phyloP scores from a whole-genome alignment of 306 rosid genomes.

The Gynostemma pentaphyllum region DNA sequence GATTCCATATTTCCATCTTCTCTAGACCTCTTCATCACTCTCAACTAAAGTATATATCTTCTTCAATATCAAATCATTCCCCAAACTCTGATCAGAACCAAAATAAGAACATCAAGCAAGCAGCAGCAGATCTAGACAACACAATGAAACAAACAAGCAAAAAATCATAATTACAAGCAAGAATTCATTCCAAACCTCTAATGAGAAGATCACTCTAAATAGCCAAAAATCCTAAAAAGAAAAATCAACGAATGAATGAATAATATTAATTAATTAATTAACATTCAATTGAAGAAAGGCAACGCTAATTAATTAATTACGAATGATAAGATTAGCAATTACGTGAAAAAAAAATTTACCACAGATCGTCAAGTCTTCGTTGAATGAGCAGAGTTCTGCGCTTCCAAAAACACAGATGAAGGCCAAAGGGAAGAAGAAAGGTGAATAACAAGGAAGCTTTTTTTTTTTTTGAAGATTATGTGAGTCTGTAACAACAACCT shows the following conservation, averaged over 20 bases:
- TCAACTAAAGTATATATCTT: constrained; percentile 15
- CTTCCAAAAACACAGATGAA: constrained; percentile 3
- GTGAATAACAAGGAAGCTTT: neutral
- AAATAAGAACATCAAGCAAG: constrained; percentile 25
- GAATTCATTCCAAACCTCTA: constrained; percentile 25
- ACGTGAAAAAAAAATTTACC: neutral
- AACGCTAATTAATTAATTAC: constrained; percentile 17
- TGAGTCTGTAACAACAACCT: constrained; percentile 29
- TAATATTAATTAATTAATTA: constrained; percentile 13
- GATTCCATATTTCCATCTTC: constrained; percentile 52
- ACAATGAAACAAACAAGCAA: constrained; percentile 7
- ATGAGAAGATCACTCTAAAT: constrained; percentile 42
- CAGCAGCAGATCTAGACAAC: constrained; percentile 52
- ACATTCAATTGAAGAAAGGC: constrained; percentile 37
- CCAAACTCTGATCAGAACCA: constrained; percentile 23
- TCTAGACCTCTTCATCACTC: constrained; percentile 71
- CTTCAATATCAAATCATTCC: constrained; percentile 46
- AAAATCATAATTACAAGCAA: neutral
- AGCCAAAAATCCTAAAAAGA: constrained; percentile 33
- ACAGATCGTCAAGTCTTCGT: constrained; percentile 42
- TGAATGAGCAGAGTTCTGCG: constrained; percentile 24
- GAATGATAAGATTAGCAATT: neutral
- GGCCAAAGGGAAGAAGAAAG: constrained; percentile 5
- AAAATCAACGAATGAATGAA: constrained; percentile 1
- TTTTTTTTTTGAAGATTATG: constrained; percentile 13